These are phyloP conservation scores for Monilinia polystroma DNA, from an alignment of 2,329 filamentous ascomycete species.

Conservation along the genomic window DNA sequence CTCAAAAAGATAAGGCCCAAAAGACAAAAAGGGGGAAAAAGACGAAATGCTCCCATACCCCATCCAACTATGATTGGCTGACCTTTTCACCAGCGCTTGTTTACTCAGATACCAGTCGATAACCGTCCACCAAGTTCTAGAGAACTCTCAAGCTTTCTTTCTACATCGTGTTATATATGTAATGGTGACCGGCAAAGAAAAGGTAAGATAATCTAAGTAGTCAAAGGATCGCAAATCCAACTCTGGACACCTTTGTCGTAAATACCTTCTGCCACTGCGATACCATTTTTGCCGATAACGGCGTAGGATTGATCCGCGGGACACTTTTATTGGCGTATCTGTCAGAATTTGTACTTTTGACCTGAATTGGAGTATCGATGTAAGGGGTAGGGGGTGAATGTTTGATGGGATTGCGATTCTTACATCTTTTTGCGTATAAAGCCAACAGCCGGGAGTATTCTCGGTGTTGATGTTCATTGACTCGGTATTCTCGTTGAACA, in stretches of 20 bases:
- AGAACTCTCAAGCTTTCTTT: background rate
- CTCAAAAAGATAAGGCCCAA: background rate
- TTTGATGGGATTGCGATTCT: background rate
- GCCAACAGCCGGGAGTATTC: slow-evolving; percentile 6
- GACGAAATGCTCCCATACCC: background rate
- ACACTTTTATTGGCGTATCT: background rate
- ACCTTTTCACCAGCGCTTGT: background rate
- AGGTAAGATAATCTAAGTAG: background rate
- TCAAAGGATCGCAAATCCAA: slow-evolving; percentile 3
- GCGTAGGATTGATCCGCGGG: background rate
- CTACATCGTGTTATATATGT: background rate
- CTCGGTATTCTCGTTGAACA: background rate
- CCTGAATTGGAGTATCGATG: background rate
- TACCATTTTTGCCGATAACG: slow-evolving; percentile 3
- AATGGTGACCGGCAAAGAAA: background rate
- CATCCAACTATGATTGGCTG: background rate
- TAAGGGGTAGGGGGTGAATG: background rate
- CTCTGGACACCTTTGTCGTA: slow-evolving; percentile 7
- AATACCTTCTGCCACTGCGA: background rate
- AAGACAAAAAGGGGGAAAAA: background rate
- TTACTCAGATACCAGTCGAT: slow-evolving; percentile 5
- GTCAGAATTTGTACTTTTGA: background rate
- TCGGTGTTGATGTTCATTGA: slow-evolving; percentile 12
- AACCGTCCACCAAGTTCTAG: background rate
- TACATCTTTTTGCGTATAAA: slow-evolving; percentile 15